Evolutionary conservation across 192 early-diverging fungal species (phyloP), one percentile per base, ranked within the genome.

Genomic region (Dissophora ornata): DNA sequence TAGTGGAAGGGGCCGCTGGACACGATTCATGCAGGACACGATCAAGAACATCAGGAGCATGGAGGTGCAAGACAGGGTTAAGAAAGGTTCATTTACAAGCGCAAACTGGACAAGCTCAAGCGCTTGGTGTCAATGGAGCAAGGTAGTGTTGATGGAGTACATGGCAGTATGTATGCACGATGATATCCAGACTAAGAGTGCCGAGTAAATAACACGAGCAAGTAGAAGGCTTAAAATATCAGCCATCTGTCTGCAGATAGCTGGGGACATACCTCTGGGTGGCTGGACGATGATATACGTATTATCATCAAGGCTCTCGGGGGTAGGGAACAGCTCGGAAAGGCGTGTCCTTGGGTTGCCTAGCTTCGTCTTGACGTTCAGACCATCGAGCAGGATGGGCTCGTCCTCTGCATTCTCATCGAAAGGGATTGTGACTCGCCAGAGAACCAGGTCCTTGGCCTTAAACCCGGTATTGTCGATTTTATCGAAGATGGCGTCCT

Each of bases 201-300:
- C n/a, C n/a, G n/a, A n/a, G 36, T 38, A 38, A 38, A 38, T 38
- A 38, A 38, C 36, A 38, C 36, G 36, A 5, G 36, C 36, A 5
- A 38, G 36, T n/a, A n/a, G n/a, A n/a, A n/a, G n/a, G n/a, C n/a
- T n/a, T n/a, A n/a, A n/a, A 38, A 38, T 38, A 38, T 38, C 36
- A 38, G 12, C 12, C 36, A 38, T 38, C 36, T 9, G 36, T 38
- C 36, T 38, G 36, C 36, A 38, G 36, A 38, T 5, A 45, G 44
- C 10, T 45, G n/a, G 44, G 18, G 44, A 45, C 44, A 45, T 57
- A 57, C 55, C 55, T 41, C 9, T 38, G 13, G 57, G 57, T 30
- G 26, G 41, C 57, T 60, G 28, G n/a, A 60, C 44, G 19, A 60
- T 29, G 57, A 60, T 60, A 33, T 60, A 59, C 11, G 57, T 48